Conservation (phyloP, 306 rosid genomes). For the Quercus suber region DNA sequence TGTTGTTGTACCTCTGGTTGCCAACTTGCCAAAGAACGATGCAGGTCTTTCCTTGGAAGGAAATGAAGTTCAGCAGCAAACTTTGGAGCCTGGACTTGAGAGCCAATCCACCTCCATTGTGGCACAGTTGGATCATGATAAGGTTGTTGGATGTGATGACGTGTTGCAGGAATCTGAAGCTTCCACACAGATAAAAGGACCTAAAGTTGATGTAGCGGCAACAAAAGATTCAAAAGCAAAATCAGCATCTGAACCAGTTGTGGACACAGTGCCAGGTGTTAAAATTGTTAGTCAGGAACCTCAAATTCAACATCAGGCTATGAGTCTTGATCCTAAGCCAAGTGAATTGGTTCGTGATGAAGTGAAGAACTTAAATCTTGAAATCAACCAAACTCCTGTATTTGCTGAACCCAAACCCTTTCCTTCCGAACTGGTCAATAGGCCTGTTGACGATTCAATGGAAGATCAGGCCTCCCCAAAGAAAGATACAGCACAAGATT, state of each 20-base stretch:
- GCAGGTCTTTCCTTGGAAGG: slow-evolving; percentile 15
- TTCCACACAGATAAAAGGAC: slow-evolving; percentile 30
- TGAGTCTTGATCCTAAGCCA: slow-evolving; percentile 19
- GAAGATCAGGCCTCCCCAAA: slow-evolving; percentile 27
- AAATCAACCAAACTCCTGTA: slow-evolving; percentile 31
- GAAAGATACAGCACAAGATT: slow-evolving; percentile 16
- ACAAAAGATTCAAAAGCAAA: slow-evolving; percentile 19
- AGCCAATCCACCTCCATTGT: slow-evolving; percentile 14
- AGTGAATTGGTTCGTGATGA: slow-evolving; percentile 30
- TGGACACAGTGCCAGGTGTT: slow-evolving; percentile 19
- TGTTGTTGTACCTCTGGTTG: slow-evolving; percentile 7
- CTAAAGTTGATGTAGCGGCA: slow-evolving; percentile 21
- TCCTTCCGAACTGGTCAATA: slow-evolving; percentile 16
- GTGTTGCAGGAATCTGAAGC: slow-evolving; percentile 21
- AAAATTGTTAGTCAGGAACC: slow-evolving; percentile 19
- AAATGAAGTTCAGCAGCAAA: slow-evolving; percentile 22
- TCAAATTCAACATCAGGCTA: slow-evolving; percentile 21
- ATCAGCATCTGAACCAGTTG: slow-evolving; percentile 24
- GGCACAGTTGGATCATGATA: slow-evolving; percentile 18
- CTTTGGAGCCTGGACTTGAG: slow-evolving; percentile 20
- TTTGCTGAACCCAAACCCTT: slow-evolving; percentile 32
- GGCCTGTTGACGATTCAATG: slow-evolving; percentile 17
- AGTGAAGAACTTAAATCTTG: slow-evolving; percentile 24
- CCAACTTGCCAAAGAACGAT: slow-evolving; percentile 13
- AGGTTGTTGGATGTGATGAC: slow-evolving; percentile 26